Conservation (phyloP, 2,329 filamentous ascomycete genomes). For the Penicillium rolfsii region DNA sequence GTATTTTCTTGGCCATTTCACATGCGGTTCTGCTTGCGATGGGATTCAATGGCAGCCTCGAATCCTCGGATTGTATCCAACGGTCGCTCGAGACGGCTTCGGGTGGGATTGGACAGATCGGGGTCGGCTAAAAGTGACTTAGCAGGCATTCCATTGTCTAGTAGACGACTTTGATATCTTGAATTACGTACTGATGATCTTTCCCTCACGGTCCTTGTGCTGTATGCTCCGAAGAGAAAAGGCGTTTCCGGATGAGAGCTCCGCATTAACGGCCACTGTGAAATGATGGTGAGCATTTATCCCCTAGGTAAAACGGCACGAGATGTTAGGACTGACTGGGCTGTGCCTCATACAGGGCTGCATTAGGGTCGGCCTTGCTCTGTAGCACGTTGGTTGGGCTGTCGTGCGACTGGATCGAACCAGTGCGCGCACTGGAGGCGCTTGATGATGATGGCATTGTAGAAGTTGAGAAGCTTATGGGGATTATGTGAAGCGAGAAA, state of each 20-base stretch:
- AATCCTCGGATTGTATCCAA: conserved; percentile 90
- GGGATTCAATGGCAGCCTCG: conserved; percentile 80
- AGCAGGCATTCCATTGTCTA: conserved; percentile 3
- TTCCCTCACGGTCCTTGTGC: conserved; percentile 76
- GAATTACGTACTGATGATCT: conserved; percentile 67
- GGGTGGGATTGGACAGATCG: conserved; percentile 86
- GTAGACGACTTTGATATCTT: neutral
- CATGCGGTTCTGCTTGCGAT: conserved; percentile 51
- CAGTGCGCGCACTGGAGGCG: conserved; percentile 29
- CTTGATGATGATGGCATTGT: conserved; percentile 29
- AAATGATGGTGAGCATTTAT: conserved; percentile 6
- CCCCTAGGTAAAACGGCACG: neutral
- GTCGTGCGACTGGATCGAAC: conserved; percentile 30
- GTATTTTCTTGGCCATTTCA: conserved; percentile 4
- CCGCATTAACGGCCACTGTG: conserved; percentile 30
- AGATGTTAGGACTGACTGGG: conserved; percentile 65
- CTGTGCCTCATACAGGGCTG: conserved; percentile 81
- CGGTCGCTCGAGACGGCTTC: conserved; percentile 83
- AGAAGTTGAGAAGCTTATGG: neutral
- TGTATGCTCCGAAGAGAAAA: conserved; percentile 72
- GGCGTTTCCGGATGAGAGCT: conserved; percentile 43
- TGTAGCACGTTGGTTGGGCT: conserved; percentile 53
- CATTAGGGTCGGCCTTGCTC: conserved; percentile 80
- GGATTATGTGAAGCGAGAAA: neutral
- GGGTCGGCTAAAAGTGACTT: conserved; percentile 69